Evolutionary conservation across 768 basidiomycete genomes (phyloP), one percentile per base, ranked within the genome.

Genomic region (Auricularia auricula-judae): DNA sequence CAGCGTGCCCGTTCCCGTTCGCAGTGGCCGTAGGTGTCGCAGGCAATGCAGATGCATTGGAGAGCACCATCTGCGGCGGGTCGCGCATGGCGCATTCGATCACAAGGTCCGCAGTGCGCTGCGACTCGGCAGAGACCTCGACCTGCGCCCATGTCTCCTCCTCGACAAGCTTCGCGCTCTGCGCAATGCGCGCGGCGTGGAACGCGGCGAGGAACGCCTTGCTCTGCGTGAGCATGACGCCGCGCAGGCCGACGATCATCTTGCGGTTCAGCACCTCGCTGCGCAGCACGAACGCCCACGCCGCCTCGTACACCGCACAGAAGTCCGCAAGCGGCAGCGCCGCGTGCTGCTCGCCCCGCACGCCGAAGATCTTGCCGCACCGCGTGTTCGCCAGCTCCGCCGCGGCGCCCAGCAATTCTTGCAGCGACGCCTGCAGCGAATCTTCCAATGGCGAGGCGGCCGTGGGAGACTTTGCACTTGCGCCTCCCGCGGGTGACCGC

Each of bases 191-290:
- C 11, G 81, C 75, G 68, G 93, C 87, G 71, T 99, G 97, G 76
- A 95, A 98, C 0, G 79, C 75, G 70, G 89, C 86, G 34, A 99
- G 78, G 77, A 95, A 99, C 10, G 83, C 76, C 76, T 94, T 95
- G 4, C 94, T 91, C 81, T 96, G 95, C 63, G 85, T 81, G 54
- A 95, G 86, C 62, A 93, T 83, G 2, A 85, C 89, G 3, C 94
- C 95, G 65, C 97, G 79, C 36, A 98, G 77, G 4, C 92, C 89
- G 64, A 98, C 91, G 65, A 98, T 94, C 93, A 98, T 98, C 68
- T 88, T 80, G 63, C 86, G 81, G 67, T 89, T 91, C 35, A 97
- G 78, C 35, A 86, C 83, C 73, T 99, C 96, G 71, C 91, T 93
- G 67, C 80, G 81, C 33, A 97, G 82, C 8, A 98, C 93, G 69